Percentiles rank a stretch among this genome's conserved stretches.
These are phyloP conservation scores for Botrytis elliptica DNA, from an alignment of 2,329 filamentous ascomycete species.

Conservation along the genomic window DNA sequence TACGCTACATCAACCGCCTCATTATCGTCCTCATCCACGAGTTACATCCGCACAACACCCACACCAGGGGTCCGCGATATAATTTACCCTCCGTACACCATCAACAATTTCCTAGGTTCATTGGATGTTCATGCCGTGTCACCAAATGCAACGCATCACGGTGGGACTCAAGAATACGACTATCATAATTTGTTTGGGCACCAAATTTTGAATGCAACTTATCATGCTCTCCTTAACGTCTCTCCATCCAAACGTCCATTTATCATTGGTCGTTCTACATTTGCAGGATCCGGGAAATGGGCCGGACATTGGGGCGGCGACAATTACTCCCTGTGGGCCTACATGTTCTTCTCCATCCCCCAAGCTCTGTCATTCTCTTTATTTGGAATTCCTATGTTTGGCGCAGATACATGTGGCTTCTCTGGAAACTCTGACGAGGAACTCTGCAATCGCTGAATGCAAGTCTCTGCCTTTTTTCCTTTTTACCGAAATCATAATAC, in stretches of 20 bases:
- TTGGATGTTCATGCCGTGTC: constrained; percentile 70
- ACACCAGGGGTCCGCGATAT: constrained; percentile 65
- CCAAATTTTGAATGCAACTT: constrained; percentile 74
- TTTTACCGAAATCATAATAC: constrained; percentile 78
- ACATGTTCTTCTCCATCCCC: constrained; percentile 74
- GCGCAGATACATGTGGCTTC: constrained; percentile 70
- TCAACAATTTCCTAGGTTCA: constrained; percentile 72
- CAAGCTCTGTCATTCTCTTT: constrained; percentile 74
- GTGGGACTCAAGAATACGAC: constrained; percentile 75
- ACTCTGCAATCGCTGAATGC: constrained; percentile 73
- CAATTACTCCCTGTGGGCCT: constrained; percentile 68
- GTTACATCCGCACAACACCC: constrained; percentile 58
- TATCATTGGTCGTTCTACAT: constrained; percentile 81
- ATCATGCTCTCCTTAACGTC: constrained; percentile 41
- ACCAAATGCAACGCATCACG: constrained; percentile 74
- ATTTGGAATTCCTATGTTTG: constrained; percentile 77
- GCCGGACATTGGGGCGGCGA: constrained; percentile 83
- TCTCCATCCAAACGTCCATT: constrained; percentile 69
- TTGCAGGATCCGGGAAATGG: constrained; percentile 71
- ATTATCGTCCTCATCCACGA: constrained; percentile 36
- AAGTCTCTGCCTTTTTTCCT: constrained; percentile 70
- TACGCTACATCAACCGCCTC: constrained; percentile 40
- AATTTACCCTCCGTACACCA: constrained; percentile 72
- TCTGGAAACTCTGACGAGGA: constrained; percentile 65
- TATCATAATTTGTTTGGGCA: constrained; percentile 78